Evolutionary conservation across 2,329 filamentous ascomycete species (phyloP).

Genomic region (Tolypocladium ophioglossoides): DNA sequence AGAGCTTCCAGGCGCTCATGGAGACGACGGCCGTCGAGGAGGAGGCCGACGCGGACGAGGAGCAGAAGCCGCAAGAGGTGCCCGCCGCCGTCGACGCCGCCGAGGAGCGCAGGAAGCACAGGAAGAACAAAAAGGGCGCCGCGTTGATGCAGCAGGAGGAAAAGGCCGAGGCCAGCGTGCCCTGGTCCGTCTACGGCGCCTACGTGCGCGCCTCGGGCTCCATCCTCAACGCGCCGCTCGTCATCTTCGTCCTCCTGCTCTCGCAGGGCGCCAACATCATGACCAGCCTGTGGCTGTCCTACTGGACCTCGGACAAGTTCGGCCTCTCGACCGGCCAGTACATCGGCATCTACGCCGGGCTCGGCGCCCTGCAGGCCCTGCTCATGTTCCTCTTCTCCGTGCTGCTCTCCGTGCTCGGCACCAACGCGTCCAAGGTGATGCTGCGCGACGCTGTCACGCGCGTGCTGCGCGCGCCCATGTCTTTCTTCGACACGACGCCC

Average conservation of each 20-base stretch:
- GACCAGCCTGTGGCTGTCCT: constrained; percentile 87
- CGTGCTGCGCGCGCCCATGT: constrained; percentile 65
- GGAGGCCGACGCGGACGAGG: constrained; percentile 35
- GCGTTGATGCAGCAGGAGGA: constrained; percentile 65
- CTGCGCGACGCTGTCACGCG: constrained; percentile 68
- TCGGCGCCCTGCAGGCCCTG: constrained; percentile 61
- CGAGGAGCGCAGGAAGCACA: constrained; percentile 23
- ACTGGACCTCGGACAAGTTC: constrained; percentile 79
- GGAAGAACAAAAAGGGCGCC: constrained; percentile 47
- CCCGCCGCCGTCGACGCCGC: background rate
- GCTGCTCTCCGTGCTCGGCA: constrained; percentile 66
- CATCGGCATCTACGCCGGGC: constrained; percentile 59
- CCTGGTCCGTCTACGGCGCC: constrained; percentile 67
- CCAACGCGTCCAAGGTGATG: constrained; percentile 71
- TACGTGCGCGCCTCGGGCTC: constrained; percentile 70
- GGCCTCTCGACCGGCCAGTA: constrained; percentile 57
- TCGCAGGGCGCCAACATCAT: constrained; percentile 78
- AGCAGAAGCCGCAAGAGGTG: constrained; percentile 24
- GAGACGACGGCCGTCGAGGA: constrained; percentile 69
- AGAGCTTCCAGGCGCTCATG: constrained; percentile 75
- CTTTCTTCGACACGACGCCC: constrained; percentile 95
- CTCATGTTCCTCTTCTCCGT: constrained; percentile 77
- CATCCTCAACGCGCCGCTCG: constrained; percentile 55
- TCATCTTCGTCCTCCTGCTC: constrained; percentile 52
- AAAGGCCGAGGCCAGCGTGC: constrained; percentile 63